phyloP scores from a whole-genome alignment of 495 filamentous ascomycete genomes.

The Tuber magnatum region DNA sequence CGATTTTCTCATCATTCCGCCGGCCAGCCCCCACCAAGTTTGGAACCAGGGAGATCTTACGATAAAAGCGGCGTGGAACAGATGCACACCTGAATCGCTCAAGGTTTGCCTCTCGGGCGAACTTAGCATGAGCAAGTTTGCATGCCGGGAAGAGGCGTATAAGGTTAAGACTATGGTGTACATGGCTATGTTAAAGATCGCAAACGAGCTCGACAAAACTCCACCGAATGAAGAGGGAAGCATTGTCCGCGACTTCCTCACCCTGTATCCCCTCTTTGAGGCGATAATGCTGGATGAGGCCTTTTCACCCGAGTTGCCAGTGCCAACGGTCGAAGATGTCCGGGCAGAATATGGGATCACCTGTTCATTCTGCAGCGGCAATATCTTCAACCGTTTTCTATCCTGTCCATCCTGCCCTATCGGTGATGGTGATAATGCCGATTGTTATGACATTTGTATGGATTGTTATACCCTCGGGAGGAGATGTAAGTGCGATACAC shows the following conservation, averaged over 20 bases:
- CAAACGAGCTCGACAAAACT: conserved; percentile 46
- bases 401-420: conserved; percentile 71
- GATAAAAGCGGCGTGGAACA: conserved; percentile 96
- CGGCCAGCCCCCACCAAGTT: conserved; percentile 92
- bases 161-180: conserved; percentile 95
- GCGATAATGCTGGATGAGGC: conserved; percentile 74
- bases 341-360: conserved; percentile 81
- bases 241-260: conserved; percentile 58
- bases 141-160: conserved; percentile 98
- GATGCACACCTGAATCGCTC: conserved; percentile 87
- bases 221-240: conserved; percentile 1
- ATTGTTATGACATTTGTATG: conserved; percentile 85
- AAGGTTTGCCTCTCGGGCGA: conserved; percentile 78
- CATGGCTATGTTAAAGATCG: conserved; percentile 55
- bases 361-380: conserved; percentile 90
- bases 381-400: conserved; percentile 95
- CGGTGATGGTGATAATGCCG: conserved; percentile 58
- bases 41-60: conserved; percentile 95
- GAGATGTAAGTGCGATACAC: conserved; percentile 78
- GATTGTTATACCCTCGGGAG: conserved; percentile 93
- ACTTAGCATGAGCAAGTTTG: conserved; percentile 74
- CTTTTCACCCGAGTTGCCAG: conserved; percentile 57
- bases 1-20: conserved; percentile 92
- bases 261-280: conserved; percentile 67
- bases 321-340: conserved; percentile 62